Base-by-base conservation (phyloP, 306 rosid genomes). In the Luffa aegyptiaca region DNA sequence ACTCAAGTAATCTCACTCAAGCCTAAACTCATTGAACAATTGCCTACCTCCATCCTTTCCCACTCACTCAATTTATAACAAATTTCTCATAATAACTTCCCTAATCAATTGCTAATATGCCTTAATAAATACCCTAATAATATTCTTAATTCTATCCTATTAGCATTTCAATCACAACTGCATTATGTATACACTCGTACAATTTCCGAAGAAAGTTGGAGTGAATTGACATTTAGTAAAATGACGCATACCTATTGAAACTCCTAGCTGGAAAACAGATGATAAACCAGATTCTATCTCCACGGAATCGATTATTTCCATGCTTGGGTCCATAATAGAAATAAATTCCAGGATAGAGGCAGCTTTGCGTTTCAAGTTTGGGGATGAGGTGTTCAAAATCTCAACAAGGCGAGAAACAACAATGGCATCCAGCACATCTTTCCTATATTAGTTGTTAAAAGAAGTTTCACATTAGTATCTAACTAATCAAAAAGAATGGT, bases 271-370 rank as follows among this genome's bases (percentile, higher is more conserved):
- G 86, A 94, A 87, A 85, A 88, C 86, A 80, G 88, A 88, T 62
- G 56, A 68, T 76, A 94, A 87, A 84, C 87, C 92, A n/a, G 89
- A 83, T 84, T 89, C 96, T 46, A 94, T 83, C 83, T 89, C 91
- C 61, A 79, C 82, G 8, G 89, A 79, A 48, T 78, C 72, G 81
- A 86, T 74, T 20, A 79, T 51, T 78, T 84, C 81, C 83, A 89
- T 85, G 75, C 88, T 81, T 80, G 88, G 92, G 83, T 90, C 94
- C 72, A 78, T 86, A 82, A 89, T 78, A 80, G 91, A 85, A 78
- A 84, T 87, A 80, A 90, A 94, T 84, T 94, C 97, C 0, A 94
- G 94, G 52, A 90, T 83, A 20, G 91, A 88, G 33, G 94, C 91
- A 69, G 96, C 96, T 85, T 92, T 92, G 80, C 83, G 86, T 83